phyloP scores from a whole-genome alignment of 2,329 filamentous ascomycete species.

The Metarhizium robertsii region DNA sequence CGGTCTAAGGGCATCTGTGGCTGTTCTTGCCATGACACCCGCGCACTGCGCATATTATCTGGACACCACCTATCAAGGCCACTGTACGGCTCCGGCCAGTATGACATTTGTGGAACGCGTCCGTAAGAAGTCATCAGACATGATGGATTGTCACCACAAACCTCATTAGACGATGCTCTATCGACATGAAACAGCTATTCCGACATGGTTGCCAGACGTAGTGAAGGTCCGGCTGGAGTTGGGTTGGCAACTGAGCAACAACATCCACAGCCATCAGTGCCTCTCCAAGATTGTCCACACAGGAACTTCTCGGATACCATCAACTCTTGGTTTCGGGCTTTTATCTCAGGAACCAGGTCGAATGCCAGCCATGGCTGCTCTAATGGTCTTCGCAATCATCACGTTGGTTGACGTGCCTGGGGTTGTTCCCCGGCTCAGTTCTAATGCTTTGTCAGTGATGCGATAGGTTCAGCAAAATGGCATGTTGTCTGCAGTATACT shows the following conservation, averaged over 20 bases:
- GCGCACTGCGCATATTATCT: too few species aligned
- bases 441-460: neutral
- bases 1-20: too few species aligned
- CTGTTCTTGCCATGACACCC: too few species aligned
- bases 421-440: neutral
- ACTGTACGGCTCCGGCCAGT: too few species aligned
- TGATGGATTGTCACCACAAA: too few species aligned
- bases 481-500: neutral
- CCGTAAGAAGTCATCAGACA: too few species aligned
- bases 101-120: too few species aligned
- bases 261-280: neutral
- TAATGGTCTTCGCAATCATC: constrained; percentile 22
- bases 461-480: neutral
- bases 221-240: neutral
- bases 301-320: neutral
- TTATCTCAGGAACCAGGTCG: constrained; percentile 10
- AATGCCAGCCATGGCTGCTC: constrained; percentile 18
- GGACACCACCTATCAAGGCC: too few species aligned
- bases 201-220: too few species aligned
- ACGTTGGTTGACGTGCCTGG: constrained; percentile 16
- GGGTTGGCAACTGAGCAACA: neutral
- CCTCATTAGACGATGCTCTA: too few species aligned
- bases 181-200: too few species aligned
- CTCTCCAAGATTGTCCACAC: neutral
- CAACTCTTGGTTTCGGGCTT: neutral